These are phyloP conservation scores for Mariannaea sp. DNA, from an alignment of 2,329 filamentous ascomycete species.

Conservation along the genomic window DNA sequence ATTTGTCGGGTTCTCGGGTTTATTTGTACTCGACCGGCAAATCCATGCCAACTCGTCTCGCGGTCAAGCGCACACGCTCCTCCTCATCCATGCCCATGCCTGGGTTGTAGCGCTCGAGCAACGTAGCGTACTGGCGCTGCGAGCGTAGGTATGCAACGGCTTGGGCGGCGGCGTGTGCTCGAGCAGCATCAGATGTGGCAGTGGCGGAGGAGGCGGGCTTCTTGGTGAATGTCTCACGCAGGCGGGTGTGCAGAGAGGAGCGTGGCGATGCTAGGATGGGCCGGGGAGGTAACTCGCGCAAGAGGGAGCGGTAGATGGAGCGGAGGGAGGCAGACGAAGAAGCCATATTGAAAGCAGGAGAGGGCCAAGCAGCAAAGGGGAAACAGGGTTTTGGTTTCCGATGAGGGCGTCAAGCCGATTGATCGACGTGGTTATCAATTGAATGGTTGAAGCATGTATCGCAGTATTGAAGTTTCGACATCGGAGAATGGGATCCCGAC, in stretches of 20 bases:
- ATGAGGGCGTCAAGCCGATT: not conserved
- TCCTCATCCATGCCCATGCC: slow-evolving; percentile 86
- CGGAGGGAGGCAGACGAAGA: slow-evolving; percentile 60
- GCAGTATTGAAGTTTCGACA: slow-evolving; percentile 5
- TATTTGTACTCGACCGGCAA: slow-evolving; percentile 68
- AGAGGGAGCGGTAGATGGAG: slow-evolving; percentile 83
- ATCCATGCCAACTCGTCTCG: slow-evolving; percentile 88
- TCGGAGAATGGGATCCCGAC: not conserved
- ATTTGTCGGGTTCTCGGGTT: too few species aligned
- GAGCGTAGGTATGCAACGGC: slow-evolving; percentile 79
- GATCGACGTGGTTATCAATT: not conserved
- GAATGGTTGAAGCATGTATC: not conserved
- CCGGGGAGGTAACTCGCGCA: slow-evolving; percentile 85
- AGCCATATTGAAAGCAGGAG: slow-evolving; percentile 39
- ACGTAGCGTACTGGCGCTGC: slow-evolving; percentile 80
- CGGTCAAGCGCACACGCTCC: slow-evolving; percentile 82
- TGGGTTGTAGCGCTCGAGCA: slow-evolving; percentile 92
- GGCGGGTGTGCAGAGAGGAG: slow-evolving; percentile 53
- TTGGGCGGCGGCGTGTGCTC: slow-evolving; percentile 65
- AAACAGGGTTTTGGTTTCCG: not conserved
- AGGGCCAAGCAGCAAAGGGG: not conserved
- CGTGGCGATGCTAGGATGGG: slow-evolving; percentile 59
- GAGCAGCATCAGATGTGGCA: slow-evolving; percentile 39
- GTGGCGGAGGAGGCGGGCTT: slow-evolving; percentile 64
- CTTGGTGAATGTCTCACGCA: slow-evolving; percentile 39